Evolutionary conservation across 2,329 filamentous ascomycete genomes (phyloP).

Genomic region (Trichoderma sp.): DNA sequence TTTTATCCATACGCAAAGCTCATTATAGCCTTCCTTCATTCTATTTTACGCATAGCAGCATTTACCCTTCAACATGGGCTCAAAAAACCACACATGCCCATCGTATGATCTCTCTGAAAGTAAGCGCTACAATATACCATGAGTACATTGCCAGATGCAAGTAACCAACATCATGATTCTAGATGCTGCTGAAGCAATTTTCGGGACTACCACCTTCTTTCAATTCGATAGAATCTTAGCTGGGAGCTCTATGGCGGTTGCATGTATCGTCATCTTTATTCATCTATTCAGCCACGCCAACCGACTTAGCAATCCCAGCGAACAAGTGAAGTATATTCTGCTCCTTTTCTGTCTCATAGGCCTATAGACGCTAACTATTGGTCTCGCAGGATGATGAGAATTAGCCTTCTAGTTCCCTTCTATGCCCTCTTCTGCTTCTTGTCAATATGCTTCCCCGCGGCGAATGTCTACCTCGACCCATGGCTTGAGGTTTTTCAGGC

Average conservation of each 20-base stretch:
- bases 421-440: neutral
- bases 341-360: neutral
- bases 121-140: neutral
- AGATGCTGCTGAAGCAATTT: neutral
- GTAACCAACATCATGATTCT: neutral
- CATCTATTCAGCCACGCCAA: neutral
- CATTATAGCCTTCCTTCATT: neutral
- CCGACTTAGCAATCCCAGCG: neutral
- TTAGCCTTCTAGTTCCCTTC: neutral
- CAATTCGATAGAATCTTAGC: neutral
- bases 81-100: neutral
- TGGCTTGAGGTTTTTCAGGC: neutral
- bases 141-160: neutral
- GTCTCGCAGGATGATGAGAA: neutral
- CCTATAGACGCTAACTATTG: neutral
- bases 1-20: neutral
- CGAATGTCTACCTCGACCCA: neutral
- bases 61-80: neutral
- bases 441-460: neutral
- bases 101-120: neutral
- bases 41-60: neutral
- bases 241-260: neutral
- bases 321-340: neutral
- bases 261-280: neutral
- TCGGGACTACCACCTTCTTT: neutral